Percentiles rank a stretch among this genome's conserved stretches.
Evolutionary conservation across 805 yeast genomes (phyloP).

Genomic region (Metschnikowia picachoensis): DNA sequence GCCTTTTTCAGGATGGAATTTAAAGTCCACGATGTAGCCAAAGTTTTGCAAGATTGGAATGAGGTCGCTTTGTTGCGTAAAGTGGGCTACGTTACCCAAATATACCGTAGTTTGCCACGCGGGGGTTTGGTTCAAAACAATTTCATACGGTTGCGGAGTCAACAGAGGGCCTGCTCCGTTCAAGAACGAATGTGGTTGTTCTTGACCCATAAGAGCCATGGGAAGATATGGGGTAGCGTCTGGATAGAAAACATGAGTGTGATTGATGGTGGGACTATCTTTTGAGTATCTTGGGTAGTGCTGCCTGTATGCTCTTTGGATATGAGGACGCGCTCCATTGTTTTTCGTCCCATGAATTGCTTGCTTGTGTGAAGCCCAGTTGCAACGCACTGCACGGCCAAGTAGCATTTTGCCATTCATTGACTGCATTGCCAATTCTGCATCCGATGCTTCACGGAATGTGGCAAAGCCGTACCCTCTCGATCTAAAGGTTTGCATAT

Average conservation of each 20-base stretch:
- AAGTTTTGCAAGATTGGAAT: slow-evolving; percentile 71
- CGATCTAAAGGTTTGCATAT: slow-evolving; percentile 88
- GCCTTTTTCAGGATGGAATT: slow-evolving; percentile 75
- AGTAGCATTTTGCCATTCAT: slow-evolving; percentile 73
- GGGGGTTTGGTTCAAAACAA: slow-evolving; percentile 74
- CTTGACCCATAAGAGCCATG: slow-evolving; percentile 6
- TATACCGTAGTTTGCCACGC: slow-evolving; percentile 83
- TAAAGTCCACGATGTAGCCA: slow-evolving; percentile 79
- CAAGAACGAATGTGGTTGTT: neutral
- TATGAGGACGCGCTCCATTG: slow-evolving; percentile 1
- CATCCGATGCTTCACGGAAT: slow-evolving; percentile 61
- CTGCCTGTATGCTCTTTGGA: slow-evolving; percentile 5
- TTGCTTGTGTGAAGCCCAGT: slow-evolving; percentile 82
- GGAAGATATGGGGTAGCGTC: slow-evolving; percentile 7
- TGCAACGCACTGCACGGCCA: slow-evolving; percentile 76
- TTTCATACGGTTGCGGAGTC: slow-evolving; percentile 61
- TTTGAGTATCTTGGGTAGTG: slow-evolving; percentile 3
- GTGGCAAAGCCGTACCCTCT: slow-evolving; percentile 91
- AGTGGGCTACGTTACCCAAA: slow-evolving; percentile 79
- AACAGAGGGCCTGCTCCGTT: slow-evolving; percentile 21
- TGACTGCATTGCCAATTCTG: slow-evolving; percentile 64
- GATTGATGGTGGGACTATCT: slow-evolving; percentile 1
- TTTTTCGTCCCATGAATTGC: slow-evolving; percentile 1
- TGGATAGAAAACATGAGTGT: neutral
- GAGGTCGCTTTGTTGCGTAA: slow-evolving; percentile 67